phyloP scores from a whole-genome alignment of 495 filamentous ascomycete species.

The Aspergillus campestris region DNA sequence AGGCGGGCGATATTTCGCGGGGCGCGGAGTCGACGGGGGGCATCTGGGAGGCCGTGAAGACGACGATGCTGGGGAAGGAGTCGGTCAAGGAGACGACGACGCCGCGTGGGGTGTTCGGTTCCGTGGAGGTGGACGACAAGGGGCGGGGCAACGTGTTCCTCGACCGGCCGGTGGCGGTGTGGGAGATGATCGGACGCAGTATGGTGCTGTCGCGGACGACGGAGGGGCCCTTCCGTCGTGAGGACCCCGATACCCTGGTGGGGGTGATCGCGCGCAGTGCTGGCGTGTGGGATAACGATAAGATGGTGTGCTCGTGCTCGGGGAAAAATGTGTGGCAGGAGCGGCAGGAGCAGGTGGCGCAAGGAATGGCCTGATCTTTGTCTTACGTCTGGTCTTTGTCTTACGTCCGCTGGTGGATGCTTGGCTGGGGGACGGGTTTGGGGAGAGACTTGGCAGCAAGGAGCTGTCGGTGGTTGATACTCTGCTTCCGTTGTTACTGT shows the following conservation, averaged over 20 bases:
- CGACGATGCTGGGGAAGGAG: slow-evolving; percentile 40
- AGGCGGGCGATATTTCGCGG: slow-evolving; percentile 80
- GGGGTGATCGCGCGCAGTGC: slow-evolving; percentile 92
- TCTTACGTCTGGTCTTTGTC: background rate
- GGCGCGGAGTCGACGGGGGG: slow-evolving; percentile 75
- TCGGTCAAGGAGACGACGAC: slow-evolving; percentile 17
- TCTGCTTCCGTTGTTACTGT: too few species aligned
- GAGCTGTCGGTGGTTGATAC: too few species aligned
- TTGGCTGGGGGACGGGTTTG: background rate
- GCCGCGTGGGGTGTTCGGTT: slow-evolving; percentile 63
- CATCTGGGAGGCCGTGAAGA: slow-evolving; percentile 60
- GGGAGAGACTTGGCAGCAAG: too few species aligned
- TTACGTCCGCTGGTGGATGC: background rate
- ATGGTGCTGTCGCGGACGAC: slow-evolving; percentile 62
- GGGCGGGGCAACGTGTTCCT: slow-evolving; percentile 69
- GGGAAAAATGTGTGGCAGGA: slow-evolving; percentile 99
- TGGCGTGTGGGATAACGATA: slow-evolving; percentile 97
- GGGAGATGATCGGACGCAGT: slow-evolving; percentile 91
- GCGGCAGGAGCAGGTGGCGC: slow-evolving; percentile 75
- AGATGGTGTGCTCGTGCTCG: slow-evolving; percentile 89
- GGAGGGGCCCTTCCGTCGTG: slow-evolving; percentile 45
- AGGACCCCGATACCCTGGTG: slow-evolving; percentile 75
- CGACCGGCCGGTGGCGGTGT: slow-evolving; percentile 73
- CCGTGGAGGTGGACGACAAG: slow-evolving; percentile 53
- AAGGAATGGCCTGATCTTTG: slow-evolving; percentile 63